Evolutionary conservation across 108 stramenopile species (phyloP), one percentile per base, ranked within the genome.

Genomic region (Nannochloropsis oceanica): DNA sequence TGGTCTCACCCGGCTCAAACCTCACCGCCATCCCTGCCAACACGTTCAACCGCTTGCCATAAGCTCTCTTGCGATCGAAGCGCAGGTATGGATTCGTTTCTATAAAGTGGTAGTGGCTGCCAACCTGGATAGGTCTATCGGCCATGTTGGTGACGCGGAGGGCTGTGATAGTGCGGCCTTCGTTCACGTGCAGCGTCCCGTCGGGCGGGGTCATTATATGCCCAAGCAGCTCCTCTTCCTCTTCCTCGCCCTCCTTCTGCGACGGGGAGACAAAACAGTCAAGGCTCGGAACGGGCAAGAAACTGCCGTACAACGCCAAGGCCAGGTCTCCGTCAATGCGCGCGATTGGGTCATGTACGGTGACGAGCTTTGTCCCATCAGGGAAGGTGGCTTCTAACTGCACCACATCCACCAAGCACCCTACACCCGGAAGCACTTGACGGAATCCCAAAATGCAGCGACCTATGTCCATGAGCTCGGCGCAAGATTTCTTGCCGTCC

Each of bases 361-460:
- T 98, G 42, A 97, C 84, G n/a, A 98, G 90, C 87, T 98, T 98
- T 81, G 98, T 98, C 5, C 98, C 98, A 90, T 98, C 98, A 0
- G 95, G 96, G 92, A 99, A 99, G 46, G 97, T 97, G 25, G 94
- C 97, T 92, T 99, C 98, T 44, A 99, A 92, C 91, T 99, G 98
- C 11, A 99, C 96, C 90, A 97, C 94, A 13, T 90, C 80, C n/a
- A 99, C 88, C 79, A 96, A 25, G 79, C 46, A 42, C 12, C 95
- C 88, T 25, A 99, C 96, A 3, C 96, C 96, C 0, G 95, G 93
- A 79, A 94, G 80, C 0, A 97, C 96, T 91, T 99, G 94, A 18
- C 90, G 86, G 14, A 90, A 84, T 1, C 98, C 98, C 27, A 99
- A 85, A 42, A 99, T 85, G 27, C 90, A 85, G 44, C 93, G 93